Evolutionary conservation across 495 filamentous ascomycete genomes (phyloP).

Genomic region (Parathielavia appendiculata): DNA sequence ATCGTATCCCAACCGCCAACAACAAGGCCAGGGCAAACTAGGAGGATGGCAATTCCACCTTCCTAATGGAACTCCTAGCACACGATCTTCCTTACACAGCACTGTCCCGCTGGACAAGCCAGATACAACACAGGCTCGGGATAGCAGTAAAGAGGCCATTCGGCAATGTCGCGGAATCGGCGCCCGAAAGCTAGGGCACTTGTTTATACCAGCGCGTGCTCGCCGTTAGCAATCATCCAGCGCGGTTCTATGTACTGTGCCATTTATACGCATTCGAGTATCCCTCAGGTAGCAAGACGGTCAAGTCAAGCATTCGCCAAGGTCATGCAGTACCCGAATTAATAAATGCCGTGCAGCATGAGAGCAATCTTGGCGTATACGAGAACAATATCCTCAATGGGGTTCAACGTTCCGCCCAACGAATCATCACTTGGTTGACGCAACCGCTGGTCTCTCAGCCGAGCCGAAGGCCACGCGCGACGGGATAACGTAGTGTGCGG

Average conservation of each 20-base stretch:
- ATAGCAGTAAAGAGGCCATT: not conserved
- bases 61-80: too few relatives aligned
- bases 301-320: constrained; percentile 12
- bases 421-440: not conserved
- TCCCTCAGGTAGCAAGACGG: not conserved
- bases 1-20: not conserved
- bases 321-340: not conserved
- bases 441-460: not conserved
- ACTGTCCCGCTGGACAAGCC: not conserved
- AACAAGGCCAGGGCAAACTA: not conserved
- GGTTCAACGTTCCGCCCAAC: not conserved
- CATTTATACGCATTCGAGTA: not conserved
- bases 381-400: not conserved
- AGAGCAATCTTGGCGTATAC: constrained; percentile 7
- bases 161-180: not conserved
- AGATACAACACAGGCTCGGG: not conserved
- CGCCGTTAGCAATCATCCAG: not conserved
- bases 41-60: not conserved
- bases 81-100: too few relatives aligned
- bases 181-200: not conserved
- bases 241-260: too few relatives aligned
- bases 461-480: too few relatives aligned
- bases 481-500: too few relatives aligned
- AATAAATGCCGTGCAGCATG: constrained; percentile 1
- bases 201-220: not conserved